phyloP scores from a whole-genome alignment of 2,329 filamentous ascomycete species.

The Exophiala aquamarina region DNA sequence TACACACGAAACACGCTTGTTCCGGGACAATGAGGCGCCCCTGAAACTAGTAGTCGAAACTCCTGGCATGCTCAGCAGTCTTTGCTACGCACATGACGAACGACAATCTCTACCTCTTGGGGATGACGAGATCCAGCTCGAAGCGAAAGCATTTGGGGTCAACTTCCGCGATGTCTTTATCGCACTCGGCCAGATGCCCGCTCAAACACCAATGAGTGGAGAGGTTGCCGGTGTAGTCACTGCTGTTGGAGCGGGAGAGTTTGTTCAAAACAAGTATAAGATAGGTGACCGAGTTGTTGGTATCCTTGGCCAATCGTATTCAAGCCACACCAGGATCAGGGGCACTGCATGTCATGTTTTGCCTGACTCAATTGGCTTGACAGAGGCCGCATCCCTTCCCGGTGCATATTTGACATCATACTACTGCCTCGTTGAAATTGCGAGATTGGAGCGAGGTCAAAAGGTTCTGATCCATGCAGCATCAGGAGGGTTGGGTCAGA shows the following conservation, averaged over 20 bases:
- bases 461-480: slow-evolving; percentile 20
- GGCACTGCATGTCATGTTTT: slow-evolving; percentile 23
- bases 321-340: slow-evolving; percentile 27
- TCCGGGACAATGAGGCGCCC: slow-evolving; percentile 4
- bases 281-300: slow-evolving; percentile 37
- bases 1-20: background rate
- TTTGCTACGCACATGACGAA: slow-evolving; percentile 23
- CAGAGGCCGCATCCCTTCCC: slow-evolving; percentile 28
- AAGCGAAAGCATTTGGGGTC: slow-evolving; percentile 31
- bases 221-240: slow-evolving; percentile 30
- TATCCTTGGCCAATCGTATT: slow-evolving; percentile 29
- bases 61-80: slow-evolving; percentile 25
- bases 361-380: slow-evolving; percentile 16
- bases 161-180: slow-evolving; percentile 33
- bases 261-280: background rate
- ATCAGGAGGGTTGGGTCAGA: slow-evolving; percentile 20
- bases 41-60: slow-evolving; percentile 19
- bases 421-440: slow-evolving; percentile 31
- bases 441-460: slow-evolving; percentile 20
- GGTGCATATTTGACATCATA: slow-evolving; percentile 30
- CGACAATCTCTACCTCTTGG: background rate
- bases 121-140: slow-evolving; percentile 29
- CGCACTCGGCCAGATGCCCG: slow-evolving; percentile 26
- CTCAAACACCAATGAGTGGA: slow-evolving; percentile 31
- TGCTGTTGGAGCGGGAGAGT: slow-evolving; percentile 15